Evolutionary conservation across 2,329 filamentous ascomycete species (phyloP), one percentile per base, ranked within the genome.

Genomic region (Fusarium equiseti): DNA sequence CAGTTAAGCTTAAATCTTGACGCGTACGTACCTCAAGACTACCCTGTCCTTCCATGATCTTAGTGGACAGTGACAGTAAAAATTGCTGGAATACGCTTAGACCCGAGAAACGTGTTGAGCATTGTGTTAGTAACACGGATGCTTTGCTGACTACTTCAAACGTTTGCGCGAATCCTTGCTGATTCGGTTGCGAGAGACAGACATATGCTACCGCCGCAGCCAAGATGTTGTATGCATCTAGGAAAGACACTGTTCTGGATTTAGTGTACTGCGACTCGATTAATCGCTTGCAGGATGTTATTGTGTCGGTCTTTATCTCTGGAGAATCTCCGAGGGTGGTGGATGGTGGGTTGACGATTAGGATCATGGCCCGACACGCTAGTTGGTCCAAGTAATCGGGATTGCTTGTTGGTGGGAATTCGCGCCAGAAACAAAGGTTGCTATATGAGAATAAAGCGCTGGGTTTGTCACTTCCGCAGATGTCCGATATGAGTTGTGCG

Each of bases 71-170:
- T 0, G 65, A 13, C 0, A 69, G 8, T 1, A 69, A n/a, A 18
- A 69, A 65, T 5, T 69, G 54, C 5, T 69, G 66, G 13, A 69
- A 69, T 1, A 35, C 18, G 2, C 42, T 46, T 15, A 69, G 26
- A 2, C 53, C 65, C 0, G 42, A 35, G n/a, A 69, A 69, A 2
- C 40, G 58, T 3, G 60, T 65, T 11, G 66, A 56, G 31, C 61
- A 69, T 35, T 69, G 59, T 1, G 66, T 69, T 0, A 69, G 38
- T 0, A 69, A 3, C 4, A 69, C 62, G 6, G 66, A 69, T 0
- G 66, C 65, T 31, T 69, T 69, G 22, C 59, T 69, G 16, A 66
- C 50, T n/a, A 69, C 42, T 10, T 69, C 65, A 8, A 69, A 69
- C 0, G 45, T 69, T 4, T 69, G 65, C 0, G 66, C 52, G 18